Conservation (phyloP, 2,329 filamentous ascomycete species). For the Fusarium nisikadoi region DNA sequence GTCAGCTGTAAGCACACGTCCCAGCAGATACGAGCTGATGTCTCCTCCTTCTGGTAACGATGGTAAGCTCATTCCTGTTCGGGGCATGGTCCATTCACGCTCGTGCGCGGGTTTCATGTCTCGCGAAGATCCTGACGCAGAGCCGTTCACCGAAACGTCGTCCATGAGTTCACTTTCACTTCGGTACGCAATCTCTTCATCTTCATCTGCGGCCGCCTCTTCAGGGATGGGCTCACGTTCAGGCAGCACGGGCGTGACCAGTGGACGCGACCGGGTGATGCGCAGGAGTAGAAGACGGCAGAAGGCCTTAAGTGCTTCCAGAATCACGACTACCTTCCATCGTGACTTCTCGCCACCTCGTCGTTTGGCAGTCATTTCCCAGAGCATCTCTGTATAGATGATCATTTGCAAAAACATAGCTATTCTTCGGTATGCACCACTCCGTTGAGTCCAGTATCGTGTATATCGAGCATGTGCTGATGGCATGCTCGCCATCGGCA, state of each 20-base stretch:
- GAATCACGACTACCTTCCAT: slow-evolving; percentile 86
- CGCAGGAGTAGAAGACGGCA: slow-evolving; percentile 84
- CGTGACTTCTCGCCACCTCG: slow-evolving; percentile 80
- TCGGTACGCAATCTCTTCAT: slow-evolving; percentile 52
- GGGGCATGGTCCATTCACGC: slow-evolving; percentile 89
- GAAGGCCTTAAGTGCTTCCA: slow-evolving; percentile 87
- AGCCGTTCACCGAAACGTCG: slow-evolving; percentile 51
- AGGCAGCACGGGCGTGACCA: slow-evolving; percentile 85
- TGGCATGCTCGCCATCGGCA: slow-evolving; percentile 64
- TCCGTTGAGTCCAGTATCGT: slow-evolving; percentile 71
- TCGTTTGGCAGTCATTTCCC: slow-evolving; percentile 95
- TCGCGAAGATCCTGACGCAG: slow-evolving; percentile 33
- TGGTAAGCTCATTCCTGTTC: slow-evolving; percentile 87
- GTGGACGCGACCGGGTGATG: slow-evolving; percentile 82
- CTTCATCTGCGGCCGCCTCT: slow-evolving; percentile 62
- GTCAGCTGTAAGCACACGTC: slow-evolving; percentile 92
- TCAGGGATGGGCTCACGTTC: slow-evolving; percentile 82
- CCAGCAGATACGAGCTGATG: slow-evolving; percentile 86
- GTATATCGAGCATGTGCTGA: slow-evolving; percentile 73
- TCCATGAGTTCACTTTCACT: slow-evolving; percentile 58
- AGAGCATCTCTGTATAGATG: slow-evolving; percentile 94
- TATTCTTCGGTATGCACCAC: slow-evolving; percentile 79
- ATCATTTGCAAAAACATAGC: slow-evolving; percentile 88
- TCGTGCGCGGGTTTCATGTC: slow-evolving; percentile 53
- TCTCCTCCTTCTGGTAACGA: slow-evolving; percentile 83